These are phyloP conservation scores for Hypoxylon rubiginosum DNA, from an alignment of 2,329 filamentous ascomycete species.

Conservation along the genomic window DNA sequence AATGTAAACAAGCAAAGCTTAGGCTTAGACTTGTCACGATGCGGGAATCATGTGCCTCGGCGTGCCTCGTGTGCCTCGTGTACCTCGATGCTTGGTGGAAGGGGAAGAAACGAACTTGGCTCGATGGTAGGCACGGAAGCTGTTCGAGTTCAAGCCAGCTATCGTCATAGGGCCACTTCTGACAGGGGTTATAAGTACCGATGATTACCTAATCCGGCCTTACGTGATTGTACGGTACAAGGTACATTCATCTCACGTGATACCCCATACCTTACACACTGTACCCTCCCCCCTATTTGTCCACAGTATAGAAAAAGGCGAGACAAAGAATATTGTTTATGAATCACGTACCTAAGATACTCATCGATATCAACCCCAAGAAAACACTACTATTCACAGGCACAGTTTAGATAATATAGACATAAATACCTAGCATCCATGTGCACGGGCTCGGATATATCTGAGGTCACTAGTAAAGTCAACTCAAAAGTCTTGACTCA, in stretches of 20 bases:
- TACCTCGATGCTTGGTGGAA: not conserved
- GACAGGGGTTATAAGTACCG: constrained; percentile 24
- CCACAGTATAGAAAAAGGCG: too few relatives aligned
- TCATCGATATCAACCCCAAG: too few relatives aligned
- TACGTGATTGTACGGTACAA: constrained; percentile 5
- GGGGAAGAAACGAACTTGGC: not conserved
- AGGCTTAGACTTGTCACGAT: constrained; percentile 22
- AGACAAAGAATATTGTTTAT: too few relatives aligned
- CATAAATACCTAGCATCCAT: too few relatives aligned
- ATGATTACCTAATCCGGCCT: constrained; percentile 17
- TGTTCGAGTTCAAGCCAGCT: constrained; percentile 11
- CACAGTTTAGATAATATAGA: too few relatives aligned
- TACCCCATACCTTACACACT: not conserved
- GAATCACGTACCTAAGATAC: too few relatives aligned
- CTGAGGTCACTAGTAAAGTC: too few relatives aligned
- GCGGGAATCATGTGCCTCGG: constrained; percentile 20
- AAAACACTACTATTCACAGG: too few relatives aligned
- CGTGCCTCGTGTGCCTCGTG: constrained; percentile 19
- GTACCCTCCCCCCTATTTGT: too few relatives aligned
- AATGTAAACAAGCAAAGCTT: not conserved
- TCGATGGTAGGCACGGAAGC: not conserved
- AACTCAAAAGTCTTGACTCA: too few relatives aligned
- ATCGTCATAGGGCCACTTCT: constrained; percentile 25
- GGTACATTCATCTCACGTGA: constrained; percentile 20
- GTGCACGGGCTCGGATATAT: too few relatives aligned